Evolutionary conservation across 140 eudicot genomes (phyloP), one percentile per base, ranked within the genome.

Genomic region (Senecio squalidus): DNA sequence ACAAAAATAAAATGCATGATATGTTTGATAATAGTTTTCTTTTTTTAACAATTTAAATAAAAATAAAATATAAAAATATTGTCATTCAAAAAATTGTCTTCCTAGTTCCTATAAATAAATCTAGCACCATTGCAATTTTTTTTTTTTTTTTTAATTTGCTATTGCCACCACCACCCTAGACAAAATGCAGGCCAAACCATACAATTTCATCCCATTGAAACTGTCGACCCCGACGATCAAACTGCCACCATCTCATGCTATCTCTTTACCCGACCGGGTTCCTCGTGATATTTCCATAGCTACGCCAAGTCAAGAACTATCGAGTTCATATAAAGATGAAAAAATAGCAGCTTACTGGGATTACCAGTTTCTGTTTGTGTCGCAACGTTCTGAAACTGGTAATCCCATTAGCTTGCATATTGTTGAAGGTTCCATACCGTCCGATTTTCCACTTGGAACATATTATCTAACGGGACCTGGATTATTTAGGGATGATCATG

Each of bases 401-500:
- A 55, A 64, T 2, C 96, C 98, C 25, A 40, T 91, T 50, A 62
- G 49, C 43, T 69, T 91, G 28, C 82, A 77, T 9, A 62, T 81
- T 3, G 76, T 60, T 0, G 86, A 81, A n/a, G 98, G 98, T n/a
- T 67, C 89, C 51, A 60, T 91, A 5, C 98, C 98, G 0, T 39
- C 38, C 0, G 82, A 81, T 62, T 83, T 91, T 26, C 98, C 98
- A 0, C 52, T 68, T 0, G 98, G 98, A 7, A 86, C 96, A 1
- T 91, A 91, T 69, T 91, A 80, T 56, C 70, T 91, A 4, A 86
- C 94, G 2, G 98, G 98, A 1, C 98, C 98, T 0, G 98, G 98
- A 10, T 66, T 86, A 1, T 86, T 91, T 51, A 55, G 70, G 6
- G 98, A 91, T 43, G 98, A 91, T 45, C 88, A 83, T 15, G 98